phyloP scores from a whole-genome alignment of 345 rosid genomes.

The Citrus unshiu region DNA sequence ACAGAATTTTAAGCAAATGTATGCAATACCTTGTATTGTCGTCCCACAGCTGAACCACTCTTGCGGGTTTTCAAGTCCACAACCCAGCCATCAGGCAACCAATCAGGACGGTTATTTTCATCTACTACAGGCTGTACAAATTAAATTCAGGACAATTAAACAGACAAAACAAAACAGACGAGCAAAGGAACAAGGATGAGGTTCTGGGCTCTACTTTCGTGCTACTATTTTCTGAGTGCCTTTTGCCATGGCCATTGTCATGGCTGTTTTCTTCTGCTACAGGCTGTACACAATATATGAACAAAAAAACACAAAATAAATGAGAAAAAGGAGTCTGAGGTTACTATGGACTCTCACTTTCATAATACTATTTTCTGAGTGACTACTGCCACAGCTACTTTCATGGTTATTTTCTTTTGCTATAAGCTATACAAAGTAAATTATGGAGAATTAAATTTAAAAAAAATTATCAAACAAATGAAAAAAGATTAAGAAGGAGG shows the following conservation, averaged over 20 bases:
- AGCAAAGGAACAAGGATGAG: not conserved
- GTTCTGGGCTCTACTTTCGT: constrained; percentile 20
- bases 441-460: not conserved
- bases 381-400: not conserved
- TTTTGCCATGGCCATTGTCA: not conserved
- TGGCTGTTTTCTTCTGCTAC: not conserved
- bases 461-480: not conserved
- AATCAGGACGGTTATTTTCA: constrained; percentile 24
- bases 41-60: constrained; percentile 24
- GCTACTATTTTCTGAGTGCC: constrained; percentile 4
- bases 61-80: constrained; percentile 22
- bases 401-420: not conserved
- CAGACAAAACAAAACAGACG: not conserved
- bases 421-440: constrained; percentile 12
- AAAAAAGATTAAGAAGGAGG: not conserved
- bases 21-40: constrained; percentile 33
- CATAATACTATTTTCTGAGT: constrained; percentile 1
- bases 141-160: constrained; percentile 3
- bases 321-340: not conserved
- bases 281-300: constrained; percentile 14
- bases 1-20: not conserved
- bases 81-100: constrained; percentile 44
- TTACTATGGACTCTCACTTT: constrained; percentile 18
- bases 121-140: constrained; percentile 14
- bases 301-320: not conserved